Base-by-base conservation (phyloP, 73 alveolate genomes). In the Diophrys appendiculata region DNA sequence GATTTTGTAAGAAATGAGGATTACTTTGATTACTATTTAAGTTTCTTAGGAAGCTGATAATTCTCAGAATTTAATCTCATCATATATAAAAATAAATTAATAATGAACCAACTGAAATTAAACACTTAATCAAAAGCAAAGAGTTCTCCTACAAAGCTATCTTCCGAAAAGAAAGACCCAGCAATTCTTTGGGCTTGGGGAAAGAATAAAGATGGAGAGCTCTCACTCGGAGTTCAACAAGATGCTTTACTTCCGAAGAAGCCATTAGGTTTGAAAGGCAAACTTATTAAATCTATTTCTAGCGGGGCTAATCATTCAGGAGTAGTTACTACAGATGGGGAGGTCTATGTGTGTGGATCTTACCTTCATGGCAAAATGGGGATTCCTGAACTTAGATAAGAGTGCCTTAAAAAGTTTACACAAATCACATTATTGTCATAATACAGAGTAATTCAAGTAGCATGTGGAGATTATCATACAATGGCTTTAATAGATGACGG, bases 381-480 rank as follows among this genome's bases (percentile, higher is more conserved):
- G 28, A 71, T 81, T 25, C 97, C 90, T 65, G 91, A 86, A 24
- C 65, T 73, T 65, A 84, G 86, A 60, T 76, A 55, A 68, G 88
- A 88, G n/a, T 76, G 78, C 27, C 83, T 83, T n/a, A 86, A 88
- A 34, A 94, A 92, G 79, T 80, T 92, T 71, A 53, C 84, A 26
- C 82, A 85, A 33, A 89, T 92, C 32, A 82, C 90, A 60, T 77
- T 88, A 5, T 84, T 94, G 65, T 71, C 70, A 74, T 80, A 92
- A 30, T 84, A 86, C 60, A 76, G 26, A 71, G 94, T 95, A n/a
- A 81, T 73, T 33, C 76, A 96, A 79, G 98, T 97, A 31, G 94
- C 98, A 13, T 91, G 98, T 53, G 99, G 99, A 34, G 99, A 97
- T 86, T 97, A 95, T 78, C 99, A 96, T 83, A 92, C 99, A 0